These are phyloP conservation scores for Verticillium isaacii DNA, from an alignment of 2,329 filamentous ascomycete genomes.

Conservation along the genomic window DNA sequence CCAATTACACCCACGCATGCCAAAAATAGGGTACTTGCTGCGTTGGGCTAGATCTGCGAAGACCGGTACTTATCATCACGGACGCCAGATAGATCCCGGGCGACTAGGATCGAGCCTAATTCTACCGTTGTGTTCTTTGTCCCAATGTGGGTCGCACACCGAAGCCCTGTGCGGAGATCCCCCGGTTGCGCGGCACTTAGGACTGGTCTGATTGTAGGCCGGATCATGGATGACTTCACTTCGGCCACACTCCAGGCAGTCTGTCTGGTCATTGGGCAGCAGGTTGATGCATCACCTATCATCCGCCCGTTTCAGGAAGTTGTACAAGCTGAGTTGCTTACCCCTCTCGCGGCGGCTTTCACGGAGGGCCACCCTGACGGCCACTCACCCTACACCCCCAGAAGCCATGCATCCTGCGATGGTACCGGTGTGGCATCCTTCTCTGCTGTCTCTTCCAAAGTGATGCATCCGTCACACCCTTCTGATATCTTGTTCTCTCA, in stretches of 20 bases:
- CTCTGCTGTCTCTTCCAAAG: neutral
- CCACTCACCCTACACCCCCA: slow-evolving; percentile 1
- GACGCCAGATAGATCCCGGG: neutral
- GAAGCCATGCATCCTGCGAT: neutral
- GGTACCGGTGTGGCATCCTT: neutral
- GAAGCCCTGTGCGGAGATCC: neutral
- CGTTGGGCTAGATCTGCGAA: neutral
- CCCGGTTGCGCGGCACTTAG: neutral
- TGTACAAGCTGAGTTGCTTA: neutral
- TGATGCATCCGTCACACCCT: neutral
- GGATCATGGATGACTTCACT: neutral
- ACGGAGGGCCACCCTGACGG: neutral
- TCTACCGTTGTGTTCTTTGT: neutral
- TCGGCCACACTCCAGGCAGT: neutral
- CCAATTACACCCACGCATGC: neutral
- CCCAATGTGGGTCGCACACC: neutral
- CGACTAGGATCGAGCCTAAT: neutral
- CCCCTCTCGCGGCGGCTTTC: neutral
- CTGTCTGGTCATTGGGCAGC: neutral
- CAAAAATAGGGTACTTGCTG: neutral
- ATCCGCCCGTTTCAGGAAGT: neutral
- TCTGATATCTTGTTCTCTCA: neutral
- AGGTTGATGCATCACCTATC: neutral
- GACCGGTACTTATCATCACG: neutral
- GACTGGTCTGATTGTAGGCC: neutral